Conservation (phyloP, 495 filamentous ascomycete genomes). For the Aspergillus sclerotiicarbonarius region DNA sequence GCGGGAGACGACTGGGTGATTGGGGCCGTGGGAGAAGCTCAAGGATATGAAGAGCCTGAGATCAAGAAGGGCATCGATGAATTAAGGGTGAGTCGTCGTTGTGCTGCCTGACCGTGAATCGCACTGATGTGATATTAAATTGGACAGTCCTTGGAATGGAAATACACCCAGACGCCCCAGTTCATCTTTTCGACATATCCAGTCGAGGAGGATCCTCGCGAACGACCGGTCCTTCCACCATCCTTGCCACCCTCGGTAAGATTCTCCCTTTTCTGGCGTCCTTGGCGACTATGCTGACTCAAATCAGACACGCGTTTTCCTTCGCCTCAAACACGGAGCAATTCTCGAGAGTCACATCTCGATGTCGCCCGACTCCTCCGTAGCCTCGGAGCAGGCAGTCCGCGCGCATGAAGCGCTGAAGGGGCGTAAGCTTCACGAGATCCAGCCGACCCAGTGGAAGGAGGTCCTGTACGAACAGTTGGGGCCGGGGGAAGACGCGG, state of each 20-base stretch:
- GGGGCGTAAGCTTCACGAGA: slow-evolving; percentile 42
- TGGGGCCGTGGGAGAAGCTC: slow-evolving; percentile 48
- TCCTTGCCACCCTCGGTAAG: slow-evolving; percentile 41
- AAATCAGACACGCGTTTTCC: slow-evolving; percentile 36
- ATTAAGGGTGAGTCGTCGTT: slow-evolving; percentile 47
- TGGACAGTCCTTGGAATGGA: slow-evolving; percentile 67
- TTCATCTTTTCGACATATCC: slow-evolving; percentile 68
- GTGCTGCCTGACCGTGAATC: background rate
- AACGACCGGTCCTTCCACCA: slow-evolving; percentile 44
- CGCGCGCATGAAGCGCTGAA: slow-evolving; percentile 38
- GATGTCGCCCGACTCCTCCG: slow-evolving; percentile 30
- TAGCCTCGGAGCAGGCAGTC: slow-evolving; percentile 35
- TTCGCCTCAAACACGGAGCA: slow-evolving; percentile 43
- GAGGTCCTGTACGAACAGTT: slow-evolving; percentile 23
- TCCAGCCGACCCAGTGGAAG: slow-evolving; percentile 33
- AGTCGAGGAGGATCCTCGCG: slow-evolving; percentile 54
- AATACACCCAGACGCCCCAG: slow-evolving; percentile 78
- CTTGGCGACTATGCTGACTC: background rate
- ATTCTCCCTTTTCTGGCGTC: background rate
- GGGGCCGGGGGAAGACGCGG: slow-evolving; percentile 12
- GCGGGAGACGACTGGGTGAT: slow-evolving; percentile 42
- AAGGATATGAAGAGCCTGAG: slow-evolving; percentile 41
- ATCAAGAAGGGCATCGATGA: slow-evolving; percentile 61
- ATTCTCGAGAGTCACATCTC: slow-evolving; percentile 48
- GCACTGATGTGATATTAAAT: background rate